These are phyloP conservation scores for Lasiodiplodia gonubiensis DNA, from an alignment of 2,329 filamentous ascomycete species.

Conservation along the genomic window DNA sequence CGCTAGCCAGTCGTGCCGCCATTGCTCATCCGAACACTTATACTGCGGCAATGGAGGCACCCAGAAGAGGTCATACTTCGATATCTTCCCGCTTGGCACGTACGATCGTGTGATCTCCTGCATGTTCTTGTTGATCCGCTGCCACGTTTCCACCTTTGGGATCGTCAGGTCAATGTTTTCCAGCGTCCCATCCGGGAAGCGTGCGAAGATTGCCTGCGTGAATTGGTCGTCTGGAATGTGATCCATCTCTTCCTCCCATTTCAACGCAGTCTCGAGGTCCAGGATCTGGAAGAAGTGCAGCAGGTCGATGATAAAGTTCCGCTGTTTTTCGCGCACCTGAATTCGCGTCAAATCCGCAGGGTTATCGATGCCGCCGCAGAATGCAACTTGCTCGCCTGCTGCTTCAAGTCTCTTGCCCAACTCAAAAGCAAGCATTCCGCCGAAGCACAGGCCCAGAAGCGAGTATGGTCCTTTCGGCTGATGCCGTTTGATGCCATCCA, in stretches of 20 bases:
- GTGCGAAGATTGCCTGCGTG: conserved; percentile 27
- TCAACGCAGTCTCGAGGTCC: conserved; percentile 18
- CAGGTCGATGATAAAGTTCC: conserved; percentile 29
- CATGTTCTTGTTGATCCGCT: conserved; percentile 28
- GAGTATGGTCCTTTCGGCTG: conserved; percentile 24
- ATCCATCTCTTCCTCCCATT: conserved; percentile 28
- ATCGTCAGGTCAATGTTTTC: conserved; percentile 25
- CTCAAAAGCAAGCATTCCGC: conserved; percentile 26
- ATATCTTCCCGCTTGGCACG: conserved; percentile 10
- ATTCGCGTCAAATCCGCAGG: conserved; percentile 24
- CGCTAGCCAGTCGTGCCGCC: conserved; percentile 26
- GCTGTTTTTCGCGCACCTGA: conserved; percentile 16
- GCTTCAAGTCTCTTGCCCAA: conserved; percentile 28
- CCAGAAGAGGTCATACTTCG: conserved; percentile 28
- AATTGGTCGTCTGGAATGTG: conserved; percentile 26
- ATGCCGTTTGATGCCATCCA: conserved; percentile 22
- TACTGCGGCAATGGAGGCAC: conserved; percentile 27
- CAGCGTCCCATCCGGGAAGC: conserved; percentile 26
- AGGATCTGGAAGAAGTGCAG: conserved; percentile 29
- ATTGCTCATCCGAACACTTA: conserved; percentile 25
- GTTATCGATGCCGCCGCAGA: conserved; percentile 28
- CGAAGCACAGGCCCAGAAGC: conserved; percentile 27
- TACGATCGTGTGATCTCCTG: conserved; percentile 25
- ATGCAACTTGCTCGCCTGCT: conserved; percentile 13
- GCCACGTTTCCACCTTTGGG: conserved; percentile 28